Percentiles rank a stretch among this genome's conserved stretches.
phyloP scores from a whole-genome alignment of 164 flowering plant species.

The Chimonanthus salicifolius region DNA sequence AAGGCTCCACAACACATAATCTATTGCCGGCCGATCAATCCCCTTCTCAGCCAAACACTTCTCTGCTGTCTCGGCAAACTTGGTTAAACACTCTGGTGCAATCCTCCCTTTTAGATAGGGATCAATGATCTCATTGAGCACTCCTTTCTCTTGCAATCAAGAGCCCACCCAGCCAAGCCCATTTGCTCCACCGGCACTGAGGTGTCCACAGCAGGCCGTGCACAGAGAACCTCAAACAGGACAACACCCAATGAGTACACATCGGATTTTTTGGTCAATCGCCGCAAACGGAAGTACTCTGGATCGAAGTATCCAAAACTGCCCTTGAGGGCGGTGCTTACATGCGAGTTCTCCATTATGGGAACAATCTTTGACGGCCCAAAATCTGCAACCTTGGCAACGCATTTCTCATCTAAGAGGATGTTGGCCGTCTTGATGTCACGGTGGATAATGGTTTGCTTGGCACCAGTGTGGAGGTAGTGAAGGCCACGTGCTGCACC shows the following conservation, averaged over 20 bases:
- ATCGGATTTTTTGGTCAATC: conserved; percentile 19
- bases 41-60: conserved; percentile 35
- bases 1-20: conserved; percentile 38
- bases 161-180: conserved; percentile 42
- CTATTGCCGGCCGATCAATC: conserved; percentile 39
- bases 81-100: conserved; percentile 24
- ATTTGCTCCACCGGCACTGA: conserved; percentile 26
- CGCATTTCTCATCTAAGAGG: no score
- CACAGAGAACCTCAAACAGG: neutral
- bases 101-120: no score
- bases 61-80: conserved; percentile 35
- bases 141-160: conserved; percentile 27
- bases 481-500: no score
- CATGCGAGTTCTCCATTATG: conserved; percentile 30
- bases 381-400: conserved; percentile 30
- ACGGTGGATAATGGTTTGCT: conserved; percentile 35
- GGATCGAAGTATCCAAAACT: conserved; percentile 48
- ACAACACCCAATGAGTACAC: no score
- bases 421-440: conserved; percentile 45
- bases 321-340: conserved; percentile 21
- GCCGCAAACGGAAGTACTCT: conserved; percentile 40
- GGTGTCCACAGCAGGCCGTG: conserved; percentile 28
- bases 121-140: conserved; percentile 24
- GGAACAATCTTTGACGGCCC: conserved; percentile 44
- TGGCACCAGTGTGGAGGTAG: no score